Evolutionary conservation across 108 stramenopile species (phyloP).

Genomic region (Mayamaea pseudoterrestris): DNA sequence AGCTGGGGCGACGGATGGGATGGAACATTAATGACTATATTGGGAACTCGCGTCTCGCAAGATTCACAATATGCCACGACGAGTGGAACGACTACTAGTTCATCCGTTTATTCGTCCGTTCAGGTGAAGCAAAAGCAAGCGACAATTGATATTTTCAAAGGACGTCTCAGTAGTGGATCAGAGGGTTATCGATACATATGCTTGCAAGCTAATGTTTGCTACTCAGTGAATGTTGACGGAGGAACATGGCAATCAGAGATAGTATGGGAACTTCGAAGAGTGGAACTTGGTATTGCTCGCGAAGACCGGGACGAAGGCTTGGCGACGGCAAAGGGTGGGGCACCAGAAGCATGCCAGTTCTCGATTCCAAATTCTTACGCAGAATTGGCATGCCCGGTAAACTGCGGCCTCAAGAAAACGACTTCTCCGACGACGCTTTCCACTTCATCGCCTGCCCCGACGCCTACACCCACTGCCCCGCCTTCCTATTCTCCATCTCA

Average conservation of each 20-base stretch:
- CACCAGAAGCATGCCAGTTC: not conserved
- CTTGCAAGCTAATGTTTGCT: not conserved
- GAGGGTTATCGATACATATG: not conserved
- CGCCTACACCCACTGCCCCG: too few species aligned
- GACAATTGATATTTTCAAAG: not conserved
- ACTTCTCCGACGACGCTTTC: too few species aligned
- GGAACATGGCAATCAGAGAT: not conserved
- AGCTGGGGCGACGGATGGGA: constrained; percentile 3
- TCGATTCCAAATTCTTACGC: too few species aligned
- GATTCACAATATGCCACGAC: not conserved
- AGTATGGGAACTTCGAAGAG: not conserved
- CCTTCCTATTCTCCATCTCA: too few species aligned
- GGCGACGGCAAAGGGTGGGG: not conserved
- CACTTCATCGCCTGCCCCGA: too few species aligned
- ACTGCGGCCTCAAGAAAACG: too few species aligned
- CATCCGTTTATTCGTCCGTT: not conserved
- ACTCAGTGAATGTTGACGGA: not conserved
- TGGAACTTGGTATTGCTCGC: too few species aligned
- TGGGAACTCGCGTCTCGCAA: too few species aligned
- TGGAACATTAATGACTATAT: not conserved
- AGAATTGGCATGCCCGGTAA: too few species aligned
- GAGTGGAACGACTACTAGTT: not conserved
- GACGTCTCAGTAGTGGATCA: not conserved
- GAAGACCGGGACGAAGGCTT: not conserved
- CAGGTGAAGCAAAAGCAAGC: not conserved